phyloP scores from a whole-genome alignment of 2,329 filamentous ascomycete genomes.

The Graphilbum ipis-grandicollis region DNA sequence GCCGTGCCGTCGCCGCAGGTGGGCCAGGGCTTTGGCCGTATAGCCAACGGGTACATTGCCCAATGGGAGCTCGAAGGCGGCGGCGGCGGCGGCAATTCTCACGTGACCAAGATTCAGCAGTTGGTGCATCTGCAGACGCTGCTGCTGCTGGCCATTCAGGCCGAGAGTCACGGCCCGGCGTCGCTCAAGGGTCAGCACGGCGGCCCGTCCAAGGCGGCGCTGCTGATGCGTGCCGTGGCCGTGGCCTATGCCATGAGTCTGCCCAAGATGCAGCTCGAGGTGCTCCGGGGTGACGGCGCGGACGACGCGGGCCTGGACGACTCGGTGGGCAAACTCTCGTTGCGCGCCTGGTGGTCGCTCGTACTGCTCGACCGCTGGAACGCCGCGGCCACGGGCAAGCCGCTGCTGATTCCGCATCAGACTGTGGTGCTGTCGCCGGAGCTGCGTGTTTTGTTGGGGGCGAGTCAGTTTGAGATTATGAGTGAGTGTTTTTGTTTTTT shows the following conservation, averaged over 20 bases:
- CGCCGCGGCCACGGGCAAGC: slow-evolving; percentile 46
- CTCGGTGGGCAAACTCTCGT: slow-evolving; percentile 39
- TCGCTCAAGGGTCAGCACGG: slow-evolving; percentile 22
- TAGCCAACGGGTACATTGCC: slow-evolving; percentile 28
- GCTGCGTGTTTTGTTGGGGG: slow-evolving; percentile 42
- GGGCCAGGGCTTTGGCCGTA: slow-evolving; percentile 11
- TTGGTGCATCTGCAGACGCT: slow-evolving; percentile 50
- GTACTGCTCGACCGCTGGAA: slow-evolving; percentile 59
- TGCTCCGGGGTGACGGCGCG: slow-evolving; percentile 18
- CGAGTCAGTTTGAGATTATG: slow-evolving; percentile 44
- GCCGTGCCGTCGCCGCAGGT: slow-evolving; percentile 8
- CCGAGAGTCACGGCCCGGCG: slow-evolving; percentile 34
- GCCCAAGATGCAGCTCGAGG: slow-evolving; percentile 23
- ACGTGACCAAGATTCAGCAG: slow-evolving; percentile 20
- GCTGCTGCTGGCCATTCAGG: slow-evolving; percentile 47
- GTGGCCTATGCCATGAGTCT: slow-evolving; percentile 49
- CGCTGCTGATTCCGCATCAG: slow-evolving; percentile 44
- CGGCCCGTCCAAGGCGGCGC: slow-evolving; percentile 31
- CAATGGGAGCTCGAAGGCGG: slow-evolving; percentile 31
- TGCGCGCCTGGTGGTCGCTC: slow-evolving; percentile 55
- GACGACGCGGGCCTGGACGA: slow-evolving; percentile 24
- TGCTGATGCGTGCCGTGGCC: slow-evolving; percentile 48
- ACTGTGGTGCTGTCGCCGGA: slow-evolving; percentile 41
- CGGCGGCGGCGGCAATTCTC: slow-evolving; percentile 10
- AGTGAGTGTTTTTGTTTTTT: slow-evolving; percentile 30